Conservation (phyloP, 345 rosid genomes). For the Durio zibethinus region DNA sequence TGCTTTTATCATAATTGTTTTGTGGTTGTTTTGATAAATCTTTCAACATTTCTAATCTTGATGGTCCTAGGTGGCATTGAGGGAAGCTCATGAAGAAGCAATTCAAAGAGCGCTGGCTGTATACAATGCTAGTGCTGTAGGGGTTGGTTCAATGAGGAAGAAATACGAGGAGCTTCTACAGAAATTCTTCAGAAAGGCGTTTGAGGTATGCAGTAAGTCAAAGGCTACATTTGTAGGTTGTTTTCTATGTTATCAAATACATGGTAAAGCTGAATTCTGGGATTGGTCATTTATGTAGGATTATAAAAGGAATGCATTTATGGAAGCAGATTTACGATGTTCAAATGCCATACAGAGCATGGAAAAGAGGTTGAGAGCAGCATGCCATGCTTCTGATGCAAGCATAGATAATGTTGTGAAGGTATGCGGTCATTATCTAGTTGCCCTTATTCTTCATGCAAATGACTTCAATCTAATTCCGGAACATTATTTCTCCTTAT, state of each 20-base stretch:
- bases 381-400: constrained; percentile 85
- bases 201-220: constrained; percentile 49
- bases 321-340: constrained; percentile 89
- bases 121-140: constrained; percentile 78
- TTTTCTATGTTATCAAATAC: neutral
- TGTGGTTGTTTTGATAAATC: neutral
- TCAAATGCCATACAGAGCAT: constrained; percentile 69
- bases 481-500: neutral
- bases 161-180: constrained; percentile 84
- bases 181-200: constrained; percentile 72
- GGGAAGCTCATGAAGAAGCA: constrained; percentile 93
- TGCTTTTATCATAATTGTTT: constrained; percentile 10
- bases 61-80: constrained; percentile 57
- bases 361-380: constrained; percentile 90
- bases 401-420: constrained; percentile 71
- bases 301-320: constrained; percentile 65
- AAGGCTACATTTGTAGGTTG: neutral
- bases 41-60: constrained; percentile 28
- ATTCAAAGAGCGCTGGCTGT: constrained; percentile 61
- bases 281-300: constrained; percentile 49
- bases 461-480: neutral
- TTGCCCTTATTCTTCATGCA: neutral
- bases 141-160: constrained; percentile 71
- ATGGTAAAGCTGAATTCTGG: neutral
- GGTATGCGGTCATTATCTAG: constrained; percentile 37